These are phyloP conservation scores for Adiantum capillusveneris DNA, from an alignment of 75 land plant species.

Conservation along the genomic window DNA sequence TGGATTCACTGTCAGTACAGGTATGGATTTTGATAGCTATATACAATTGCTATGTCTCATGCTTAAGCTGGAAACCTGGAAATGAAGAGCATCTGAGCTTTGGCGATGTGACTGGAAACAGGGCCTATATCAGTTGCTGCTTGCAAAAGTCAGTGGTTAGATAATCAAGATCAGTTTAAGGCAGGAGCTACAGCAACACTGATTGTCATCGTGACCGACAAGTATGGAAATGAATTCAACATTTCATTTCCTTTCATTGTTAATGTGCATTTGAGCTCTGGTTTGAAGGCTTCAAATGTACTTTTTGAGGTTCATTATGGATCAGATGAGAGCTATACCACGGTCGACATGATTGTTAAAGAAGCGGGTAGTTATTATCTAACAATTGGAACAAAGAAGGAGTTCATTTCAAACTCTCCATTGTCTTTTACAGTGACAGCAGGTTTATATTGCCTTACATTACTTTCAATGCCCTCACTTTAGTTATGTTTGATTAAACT, in stretches of 20 bases:
- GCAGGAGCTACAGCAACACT: background rate
- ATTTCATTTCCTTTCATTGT: conserved; percentile 1
- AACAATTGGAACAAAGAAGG: background rate
- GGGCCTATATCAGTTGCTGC: background rate
- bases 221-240: conserved; percentile 6
- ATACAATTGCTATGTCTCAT: background rate
- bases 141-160: background rate
- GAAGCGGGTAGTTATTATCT: background rate
- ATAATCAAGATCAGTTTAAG: background rate
- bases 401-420: conserved; percentile 1
- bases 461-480: no score
- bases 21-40: background rate
- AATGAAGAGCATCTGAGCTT: no score
- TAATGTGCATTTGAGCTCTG: background rate
- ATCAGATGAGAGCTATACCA: background rate
- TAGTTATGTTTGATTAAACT: no score
- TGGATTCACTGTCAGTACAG: background rate
- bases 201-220: background rate
- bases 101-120: no score
- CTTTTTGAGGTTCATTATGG: background rate
- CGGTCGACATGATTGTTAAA: background rate
- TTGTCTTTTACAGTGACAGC: background rate
- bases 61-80: background rate
- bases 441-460: background rate
- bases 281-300: background rate